These are phyloP conservation scores for Hibiscus syriacus DNA, from an alignment of 345 rosid species.

Conservation along the genomic window DNA sequence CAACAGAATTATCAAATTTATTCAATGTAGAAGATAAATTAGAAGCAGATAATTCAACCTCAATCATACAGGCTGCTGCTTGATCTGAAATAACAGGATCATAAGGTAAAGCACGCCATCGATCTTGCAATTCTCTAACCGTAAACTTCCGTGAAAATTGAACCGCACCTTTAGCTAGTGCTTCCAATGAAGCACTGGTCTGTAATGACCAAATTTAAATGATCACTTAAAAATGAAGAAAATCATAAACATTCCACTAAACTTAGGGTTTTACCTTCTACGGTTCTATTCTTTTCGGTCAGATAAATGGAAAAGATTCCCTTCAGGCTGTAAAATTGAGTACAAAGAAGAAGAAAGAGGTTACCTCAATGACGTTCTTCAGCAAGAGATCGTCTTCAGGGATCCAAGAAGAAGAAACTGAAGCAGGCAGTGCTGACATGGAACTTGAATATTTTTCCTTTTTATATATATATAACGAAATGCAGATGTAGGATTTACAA, in stretches of 20 bases:
- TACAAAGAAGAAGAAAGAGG: not conserved
- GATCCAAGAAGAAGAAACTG: constrained; percentile 36
- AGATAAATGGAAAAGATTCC: not conserved
- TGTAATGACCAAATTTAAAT: constrained; percentile 22
- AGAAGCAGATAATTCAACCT: constrained; percentile 34
- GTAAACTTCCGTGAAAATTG: constrained; percentile 67
- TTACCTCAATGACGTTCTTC: constrained; percentile 66
- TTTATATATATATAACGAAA: not conserved
- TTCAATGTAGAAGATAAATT: constrained; percentile 17
- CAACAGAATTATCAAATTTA: constrained; percentile 20
- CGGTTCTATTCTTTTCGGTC: not conserved
- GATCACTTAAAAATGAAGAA: not conserved
- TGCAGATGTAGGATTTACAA: not conserved
- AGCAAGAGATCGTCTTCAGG: constrained; percentile 58
- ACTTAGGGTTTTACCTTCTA: not conserved
- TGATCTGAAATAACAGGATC: constrained; percentile 78
- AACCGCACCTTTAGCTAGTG: constrained; percentile 95
- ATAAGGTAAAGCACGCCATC: constrained; percentile 84
- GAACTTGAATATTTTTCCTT: not conserved
- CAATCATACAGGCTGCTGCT: constrained; percentile 69
- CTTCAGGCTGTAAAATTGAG: not conserved
- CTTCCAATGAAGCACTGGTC: constrained; percentile 97
- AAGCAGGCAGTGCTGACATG: constrained; percentile 33
- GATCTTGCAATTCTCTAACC: constrained; percentile 64
- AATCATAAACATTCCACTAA: not conserved